phyloP scores from a whole-genome alignment of 768 basidiomycete genomes.

The Candolleomyces eurysporus region DNA sequence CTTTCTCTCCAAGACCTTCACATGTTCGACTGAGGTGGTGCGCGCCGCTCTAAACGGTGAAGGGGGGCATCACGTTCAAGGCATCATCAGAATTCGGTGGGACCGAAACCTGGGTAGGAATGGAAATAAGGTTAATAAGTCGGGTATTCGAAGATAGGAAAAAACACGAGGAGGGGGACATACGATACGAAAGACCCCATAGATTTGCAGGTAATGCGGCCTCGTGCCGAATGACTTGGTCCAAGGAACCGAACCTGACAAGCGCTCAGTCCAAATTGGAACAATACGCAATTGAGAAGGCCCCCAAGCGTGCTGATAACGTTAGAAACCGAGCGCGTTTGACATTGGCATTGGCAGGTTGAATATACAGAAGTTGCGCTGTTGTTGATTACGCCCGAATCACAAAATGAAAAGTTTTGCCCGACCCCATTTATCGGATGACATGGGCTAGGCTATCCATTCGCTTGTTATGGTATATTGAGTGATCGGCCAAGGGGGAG shows the following conservation, averaged over 20 bases:
- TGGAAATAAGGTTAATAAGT: neutral
- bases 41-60: neutral
- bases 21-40: neutral
- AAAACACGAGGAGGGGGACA: neutral
- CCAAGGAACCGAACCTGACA: neutral
- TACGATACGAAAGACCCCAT: neutral
- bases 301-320: neutral
- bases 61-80: neutral
- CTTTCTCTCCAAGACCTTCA: neutral
- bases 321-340: neutral
- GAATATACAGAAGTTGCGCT: neutral
- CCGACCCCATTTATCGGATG: no score
- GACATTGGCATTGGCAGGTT: neutral
- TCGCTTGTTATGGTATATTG: no score
- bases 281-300: no score
- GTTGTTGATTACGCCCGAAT: no score
- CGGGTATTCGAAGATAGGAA: constrained; percentile 2
- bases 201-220: neutral
- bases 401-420: no score
- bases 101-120: neutral
- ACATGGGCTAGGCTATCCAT: no score
- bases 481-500: no score
- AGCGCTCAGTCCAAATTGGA: neutral
- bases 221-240: neutral
- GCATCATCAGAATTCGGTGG: neutral